Conservation (phyloP, 1,284 basidiomycete genomes). For the Trametes versicolor region DNA sequence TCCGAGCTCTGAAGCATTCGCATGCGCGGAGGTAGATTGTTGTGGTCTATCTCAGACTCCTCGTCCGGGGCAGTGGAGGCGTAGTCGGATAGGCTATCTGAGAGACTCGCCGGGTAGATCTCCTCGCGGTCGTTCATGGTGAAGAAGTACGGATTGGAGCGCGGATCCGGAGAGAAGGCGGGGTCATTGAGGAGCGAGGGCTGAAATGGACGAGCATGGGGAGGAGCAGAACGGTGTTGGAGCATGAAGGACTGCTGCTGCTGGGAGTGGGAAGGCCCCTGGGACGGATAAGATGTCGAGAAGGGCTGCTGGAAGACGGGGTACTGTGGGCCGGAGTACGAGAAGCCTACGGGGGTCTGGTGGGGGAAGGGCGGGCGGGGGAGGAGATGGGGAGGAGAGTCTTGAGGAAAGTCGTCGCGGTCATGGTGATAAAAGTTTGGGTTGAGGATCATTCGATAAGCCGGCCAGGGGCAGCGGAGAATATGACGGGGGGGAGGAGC, state of each 20-base stretch:
- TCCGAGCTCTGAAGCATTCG: constrained; percentile 26
- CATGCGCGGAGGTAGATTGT: constrained; percentile 31
- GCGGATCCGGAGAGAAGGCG: constrained; percentile 50
- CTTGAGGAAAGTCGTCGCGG: constrained; percentile 9
- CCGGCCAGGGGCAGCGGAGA: constrained; percentile 2
- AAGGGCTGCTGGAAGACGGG: constrained; percentile 25
- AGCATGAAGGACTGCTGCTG: constrained; percentile 30
- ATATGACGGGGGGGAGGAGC: constrained; percentile 20
- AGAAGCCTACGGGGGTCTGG: constrained; percentile 21
- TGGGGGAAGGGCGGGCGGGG: constrained; percentile 21
- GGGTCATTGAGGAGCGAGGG: constrained; percentile 43
- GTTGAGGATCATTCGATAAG: constrained; percentile 23
- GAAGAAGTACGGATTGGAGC: constrained; percentile 46
- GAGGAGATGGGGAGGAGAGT: constrained; percentile 11
- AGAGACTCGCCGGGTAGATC: constrained; percentile 37
- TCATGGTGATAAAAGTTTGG: constrained; percentile 24
- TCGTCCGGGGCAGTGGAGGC: constrained; percentile 29
- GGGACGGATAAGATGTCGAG: constrained; percentile 30
- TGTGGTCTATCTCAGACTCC: constrained; percentile 31
- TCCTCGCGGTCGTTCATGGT: constrained; percentile 43
- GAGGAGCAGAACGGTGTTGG: constrained; percentile 26
- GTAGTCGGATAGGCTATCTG: constrained; percentile 34
- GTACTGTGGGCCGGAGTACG: constrained; percentile 15
- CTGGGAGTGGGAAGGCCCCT: constrained; percentile 17
- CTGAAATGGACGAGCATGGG: constrained; percentile 22